phyloP scores from a whole-genome alignment of 2,329 filamentous ascomycete species.

The Nemania serpens region DNA sequence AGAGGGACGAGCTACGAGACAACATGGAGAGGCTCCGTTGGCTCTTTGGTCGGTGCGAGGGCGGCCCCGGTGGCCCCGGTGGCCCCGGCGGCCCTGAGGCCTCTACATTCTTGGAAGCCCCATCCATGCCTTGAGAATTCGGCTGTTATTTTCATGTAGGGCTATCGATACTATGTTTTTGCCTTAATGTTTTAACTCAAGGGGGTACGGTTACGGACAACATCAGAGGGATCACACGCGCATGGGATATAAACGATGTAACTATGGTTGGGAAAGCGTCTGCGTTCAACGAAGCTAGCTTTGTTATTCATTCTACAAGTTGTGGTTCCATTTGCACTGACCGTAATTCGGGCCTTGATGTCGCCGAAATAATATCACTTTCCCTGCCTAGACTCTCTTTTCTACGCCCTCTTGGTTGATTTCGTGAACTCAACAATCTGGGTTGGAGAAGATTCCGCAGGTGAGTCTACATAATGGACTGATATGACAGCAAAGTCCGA shows the following conservation, averaged over 20 bases:
- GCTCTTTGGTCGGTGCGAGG: slow-evolving; percentile 38
- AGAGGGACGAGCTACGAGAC: slow-evolving; percentile 43
- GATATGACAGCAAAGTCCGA: background rate
- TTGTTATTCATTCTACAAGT: background rate
- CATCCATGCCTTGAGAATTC: slow-evolving; percentile 20
- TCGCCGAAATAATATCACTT: background rate
- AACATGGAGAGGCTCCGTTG: slow-evolving; percentile 39
- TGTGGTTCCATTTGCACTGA: background rate
- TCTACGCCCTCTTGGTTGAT: background rate
- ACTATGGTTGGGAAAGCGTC: slow-evolving; percentile 13
- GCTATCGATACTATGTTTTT: slow-evolving; percentile 3
- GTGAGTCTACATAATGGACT: background rate
- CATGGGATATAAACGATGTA: slow-evolving; percentile 10
- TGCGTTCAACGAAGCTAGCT: background rate
- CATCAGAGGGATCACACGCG: slow-evolving; percentile 14
- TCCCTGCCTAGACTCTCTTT: background rate
- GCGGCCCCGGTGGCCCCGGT: slow-evolving; percentile 24
- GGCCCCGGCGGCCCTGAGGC: slow-evolving; percentile 21
- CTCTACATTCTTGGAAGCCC: slow-evolving; percentile 18
- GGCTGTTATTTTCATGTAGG: background rate
- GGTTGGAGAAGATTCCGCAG: background rate
- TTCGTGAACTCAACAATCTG: background rate
- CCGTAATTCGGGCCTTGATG: background rate
- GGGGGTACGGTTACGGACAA: slow-evolving; percentile 14
- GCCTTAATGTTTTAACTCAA: slow-evolving; percentile 5